Conservation (phyloP, 2,329 filamentous ascomycete species). For the Colletotrichum eremochloae region DNA sequence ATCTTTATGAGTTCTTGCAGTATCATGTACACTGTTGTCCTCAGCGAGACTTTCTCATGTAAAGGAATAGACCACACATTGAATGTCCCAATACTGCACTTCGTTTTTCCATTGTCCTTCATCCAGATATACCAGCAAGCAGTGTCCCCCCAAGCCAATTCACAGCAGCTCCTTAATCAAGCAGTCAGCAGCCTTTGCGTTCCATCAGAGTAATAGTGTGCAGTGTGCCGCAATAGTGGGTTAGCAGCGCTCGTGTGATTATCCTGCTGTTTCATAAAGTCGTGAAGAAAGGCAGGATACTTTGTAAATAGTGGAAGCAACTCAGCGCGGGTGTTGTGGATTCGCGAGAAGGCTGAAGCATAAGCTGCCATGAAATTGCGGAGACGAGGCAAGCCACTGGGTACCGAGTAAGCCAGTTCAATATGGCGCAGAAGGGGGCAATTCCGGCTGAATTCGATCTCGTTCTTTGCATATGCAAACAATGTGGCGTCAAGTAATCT, state of each 20-base stretch:
- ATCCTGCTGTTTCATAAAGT: neutral
- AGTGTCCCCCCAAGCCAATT: neutral
- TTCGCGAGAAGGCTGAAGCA: no score
- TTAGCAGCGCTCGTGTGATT: rapidly evolving
- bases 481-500: neutral
- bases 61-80: neutral
- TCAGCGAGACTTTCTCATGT: neutral
- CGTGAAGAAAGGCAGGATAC: neutral
- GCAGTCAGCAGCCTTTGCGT: neutral
- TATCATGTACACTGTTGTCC: neutral
- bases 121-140: neutral
- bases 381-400: neutral
- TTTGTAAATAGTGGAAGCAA: neutral
- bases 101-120: neutral
- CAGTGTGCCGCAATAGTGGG: neutral
- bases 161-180: neutral
- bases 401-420: neutral
- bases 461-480: neutral
- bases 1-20: neutral
- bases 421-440: neutral
- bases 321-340: neutral
- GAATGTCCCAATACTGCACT: neutral
- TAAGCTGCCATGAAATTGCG: neutral
- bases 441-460: neutral
- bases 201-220: neutral